These are phyloP conservation scores for Forsythia suspensa DNA, from an alignment of 257 asterid genomes.

Conservation along the genomic window DNA sequence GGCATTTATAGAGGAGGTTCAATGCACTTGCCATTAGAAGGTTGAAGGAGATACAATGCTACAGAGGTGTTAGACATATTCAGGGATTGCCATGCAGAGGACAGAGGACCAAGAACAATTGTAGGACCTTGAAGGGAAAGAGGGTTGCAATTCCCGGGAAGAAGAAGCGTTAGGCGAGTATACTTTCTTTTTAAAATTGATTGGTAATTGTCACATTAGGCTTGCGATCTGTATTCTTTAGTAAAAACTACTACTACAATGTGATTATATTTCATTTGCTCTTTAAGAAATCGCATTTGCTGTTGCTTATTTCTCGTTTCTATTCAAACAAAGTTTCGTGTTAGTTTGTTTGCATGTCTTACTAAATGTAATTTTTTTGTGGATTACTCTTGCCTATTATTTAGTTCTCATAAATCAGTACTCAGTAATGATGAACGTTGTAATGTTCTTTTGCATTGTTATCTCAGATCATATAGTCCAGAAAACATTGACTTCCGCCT, in stretches of 20 bases:
- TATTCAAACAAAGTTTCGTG: background rate
- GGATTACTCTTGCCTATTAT: no score
- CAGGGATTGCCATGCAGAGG: constrained; percentile 97
- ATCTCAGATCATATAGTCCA: no score
- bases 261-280: constrained; percentile 18
- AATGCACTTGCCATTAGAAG: constrained; percentile 83
- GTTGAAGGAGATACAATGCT: constrained; percentile 93
- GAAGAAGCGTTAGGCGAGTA: constrained; percentile 57
- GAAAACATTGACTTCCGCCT: no score
- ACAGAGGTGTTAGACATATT: constrained; percentile 86
- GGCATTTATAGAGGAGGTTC: constrained; percentile 70
- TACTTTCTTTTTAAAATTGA: constrained; percentile 20
- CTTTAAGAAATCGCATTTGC: constrained; percentile 3
- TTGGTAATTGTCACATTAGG: constrained; percentile 6
- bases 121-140: constrained; percentile 94
- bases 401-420: no score
- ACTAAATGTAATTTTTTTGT: background rate
- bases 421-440: no score
- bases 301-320: background rate
- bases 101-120: constrained; percentile 90
- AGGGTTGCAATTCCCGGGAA: constrained; percentile 84
- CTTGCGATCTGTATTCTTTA: constrained; percentile 18
- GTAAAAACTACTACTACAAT: constrained; percentile 5
- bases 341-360: background rate
- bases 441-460: no score